phyloP scores from a whole-genome alignment of 352 stramenopile species.

The Globisporangium nagaii region DNA sequence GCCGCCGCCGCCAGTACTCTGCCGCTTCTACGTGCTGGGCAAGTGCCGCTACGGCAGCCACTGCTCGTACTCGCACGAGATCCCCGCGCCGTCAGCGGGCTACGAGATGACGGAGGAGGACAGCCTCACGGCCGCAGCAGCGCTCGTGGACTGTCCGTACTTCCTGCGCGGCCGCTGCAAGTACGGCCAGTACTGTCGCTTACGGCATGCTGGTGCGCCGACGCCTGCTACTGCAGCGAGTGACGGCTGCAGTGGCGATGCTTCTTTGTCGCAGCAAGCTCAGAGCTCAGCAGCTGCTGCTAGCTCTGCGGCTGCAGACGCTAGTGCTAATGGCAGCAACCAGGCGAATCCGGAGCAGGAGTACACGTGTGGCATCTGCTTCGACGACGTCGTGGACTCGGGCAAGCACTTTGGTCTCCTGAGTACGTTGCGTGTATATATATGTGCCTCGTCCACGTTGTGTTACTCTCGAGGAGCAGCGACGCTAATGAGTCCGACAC shows the following conservation, averaged over 20 bases:
- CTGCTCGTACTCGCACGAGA: constrained; percentile 66
- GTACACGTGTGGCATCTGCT: constrained; percentile 77
- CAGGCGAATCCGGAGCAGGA: constrained; percentile 28
- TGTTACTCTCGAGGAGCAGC: too few species aligned
- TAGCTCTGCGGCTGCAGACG: not conserved
- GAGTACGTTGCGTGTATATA: constrained; percentile 25
- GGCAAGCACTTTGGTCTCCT: constrained; percentile 79
- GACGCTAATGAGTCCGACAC: too few species aligned
- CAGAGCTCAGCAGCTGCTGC: not conserved
- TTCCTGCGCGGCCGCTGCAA: constrained; percentile 75
- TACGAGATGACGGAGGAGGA: constrained; percentile 27
- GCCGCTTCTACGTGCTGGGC: constrained; percentile 73
- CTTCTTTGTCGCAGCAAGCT: not conserved
- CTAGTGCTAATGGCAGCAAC: not conserved
- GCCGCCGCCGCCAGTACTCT: constrained; percentile 34
- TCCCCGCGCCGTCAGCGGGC: constrained; percentile 25
- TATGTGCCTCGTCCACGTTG: not conserved
- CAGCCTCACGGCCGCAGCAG: constrained; percentile 37
- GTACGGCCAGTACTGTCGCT: constrained; percentile 59
- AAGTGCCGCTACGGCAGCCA: constrained; percentile 69
- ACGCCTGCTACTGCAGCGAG: too few species aligned
- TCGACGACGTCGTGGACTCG: constrained; percentile 72
- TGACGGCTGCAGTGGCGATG: not conserved
- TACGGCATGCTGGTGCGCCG: constrained; percentile 30
- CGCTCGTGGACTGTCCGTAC: constrained; percentile 69